Base-by-base conservation (phyloP, 2,329 filamentous ascomycete genomes). In the Lecanicillium sp. region DNA sequence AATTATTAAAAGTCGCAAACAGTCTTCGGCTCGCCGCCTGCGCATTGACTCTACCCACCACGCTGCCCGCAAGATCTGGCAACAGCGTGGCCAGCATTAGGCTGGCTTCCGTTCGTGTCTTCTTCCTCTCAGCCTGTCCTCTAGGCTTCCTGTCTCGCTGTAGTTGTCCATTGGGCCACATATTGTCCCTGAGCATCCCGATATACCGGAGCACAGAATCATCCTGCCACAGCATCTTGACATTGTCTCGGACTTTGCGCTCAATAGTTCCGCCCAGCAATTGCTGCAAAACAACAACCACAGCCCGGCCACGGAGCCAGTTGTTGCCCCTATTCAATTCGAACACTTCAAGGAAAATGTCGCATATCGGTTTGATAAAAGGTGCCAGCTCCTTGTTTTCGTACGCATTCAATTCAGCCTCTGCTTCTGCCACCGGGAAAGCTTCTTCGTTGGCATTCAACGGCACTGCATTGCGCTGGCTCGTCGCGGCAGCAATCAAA, bases 341-440 rank as follows among this genome's bases (percentile, higher is more conserved):
- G 55, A 98, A 98, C 0, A 88, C 78, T 57, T 98, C 92, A 13
- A 98, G 75, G 62, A 98, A 98, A 44, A 98, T 81, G 59, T 98
- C 92, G 61, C 89, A 96, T 45, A 98, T 96, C 4, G 92, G 94
- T 58, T 96, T 98, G 52, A 98, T 92, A 54, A 98, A 97, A 1
- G 92, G 92, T 55, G 94, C 88, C 3, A 88, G 71, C 51, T 95
- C 87, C 52, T 81, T 82, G 55, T 86, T 82, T 61, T 97, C 90
- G 53, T 94, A 97, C 0, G 90, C 90, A 42, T 89, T 86, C 35
- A 98, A 69, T 60, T 97, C 92, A 0, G 90, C 90, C 61, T 97
- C 89, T 0, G 89, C 92, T 64, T 97, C 92, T 3, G 80, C 76
- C 3, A 76, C 69, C 7, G 62, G 61, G 25, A 64, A 63, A 0